Conservation (phyloP, 257 asterid genomes). For the Solanum tarijense region DNA sequence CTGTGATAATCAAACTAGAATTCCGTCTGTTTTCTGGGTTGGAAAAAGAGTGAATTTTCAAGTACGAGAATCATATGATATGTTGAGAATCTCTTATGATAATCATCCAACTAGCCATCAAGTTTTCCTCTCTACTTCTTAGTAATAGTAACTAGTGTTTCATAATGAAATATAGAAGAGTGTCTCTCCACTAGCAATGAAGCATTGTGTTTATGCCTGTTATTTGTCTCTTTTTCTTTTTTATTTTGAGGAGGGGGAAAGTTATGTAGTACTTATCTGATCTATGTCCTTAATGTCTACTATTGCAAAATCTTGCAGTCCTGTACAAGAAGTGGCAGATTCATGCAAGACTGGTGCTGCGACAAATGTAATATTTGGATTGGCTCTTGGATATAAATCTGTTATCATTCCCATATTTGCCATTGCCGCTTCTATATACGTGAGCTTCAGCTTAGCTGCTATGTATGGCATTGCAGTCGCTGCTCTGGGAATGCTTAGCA, state of each 20-base stretch:
- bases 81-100: not conserved
- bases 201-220: not conserved
- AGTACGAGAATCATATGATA: not conserved
- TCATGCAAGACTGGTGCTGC: not conserved
- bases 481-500: not conserved
- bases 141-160: not conserved
- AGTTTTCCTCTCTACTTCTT: not conserved
- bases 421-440: not conserved
- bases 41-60: accelerated
- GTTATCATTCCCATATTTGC: not conserved
- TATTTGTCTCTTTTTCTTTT: not conserved
- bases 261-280: not conserved
- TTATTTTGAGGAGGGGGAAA: not conserved
- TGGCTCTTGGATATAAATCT: not conserved
- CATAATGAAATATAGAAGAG: not conserved
- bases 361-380: not conserved
- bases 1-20: not conserved
- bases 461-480: not conserved
- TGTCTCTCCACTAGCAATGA: not conserved
- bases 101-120: not conserved
- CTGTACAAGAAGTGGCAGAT: not conserved
- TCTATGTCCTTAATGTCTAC: not conserved
- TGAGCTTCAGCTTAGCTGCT: not conserved
- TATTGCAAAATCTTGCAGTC: not conserved
- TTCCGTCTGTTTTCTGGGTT: not conserved